These are phyloP conservation scores for Alternaria hordeiaustralica DNA, from an alignment of 2,329 filamentous ascomycete genomes.

Conservation along the genomic window DNA sequence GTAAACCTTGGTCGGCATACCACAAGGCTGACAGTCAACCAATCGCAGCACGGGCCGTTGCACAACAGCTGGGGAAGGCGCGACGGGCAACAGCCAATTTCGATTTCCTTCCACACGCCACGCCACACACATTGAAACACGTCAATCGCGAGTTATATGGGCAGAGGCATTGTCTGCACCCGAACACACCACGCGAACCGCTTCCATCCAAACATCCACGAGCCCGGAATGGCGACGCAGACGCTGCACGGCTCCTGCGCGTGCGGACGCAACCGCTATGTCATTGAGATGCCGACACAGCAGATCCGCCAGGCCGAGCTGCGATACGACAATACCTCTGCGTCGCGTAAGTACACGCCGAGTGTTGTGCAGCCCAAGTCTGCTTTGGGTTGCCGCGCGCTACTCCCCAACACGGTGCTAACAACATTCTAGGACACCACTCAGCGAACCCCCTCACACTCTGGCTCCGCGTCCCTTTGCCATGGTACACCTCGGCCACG, in stretches of 20 bases:
- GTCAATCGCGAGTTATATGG: background rate
- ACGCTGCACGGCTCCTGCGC: constrained; percentile 78
- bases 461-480: constrained; percentile 81
- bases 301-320: constrained; percentile 67
- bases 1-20: constrained; percentile 2
- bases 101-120: constrained; percentile 11
- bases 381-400: background rate
- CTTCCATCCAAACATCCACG: background rate
- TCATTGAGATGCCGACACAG: constrained; percentile 71
- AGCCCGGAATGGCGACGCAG: constrained; percentile 44
- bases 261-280: constrained; percentile 85
- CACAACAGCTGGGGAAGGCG: constrained; percentile 10
- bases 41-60: constrained; percentile 16
- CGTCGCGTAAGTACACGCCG: constrained; percentile 69
- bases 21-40: constrained; percentile 7
- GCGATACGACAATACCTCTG: constrained; percentile 70
- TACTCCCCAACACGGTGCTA: background rate
- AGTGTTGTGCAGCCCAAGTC: background rate
- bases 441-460: constrained; percentile 77
- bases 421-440: constrained; percentile 59
- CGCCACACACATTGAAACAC: constrained; percentile 14
- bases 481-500: constrained; percentile 80
- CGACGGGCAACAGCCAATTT: constrained; percentile 10
- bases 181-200: background rate
- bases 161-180: background rate